Base-by-base conservation (phyloP, 306 rosid genomes). In the Glycine soja region DNA sequence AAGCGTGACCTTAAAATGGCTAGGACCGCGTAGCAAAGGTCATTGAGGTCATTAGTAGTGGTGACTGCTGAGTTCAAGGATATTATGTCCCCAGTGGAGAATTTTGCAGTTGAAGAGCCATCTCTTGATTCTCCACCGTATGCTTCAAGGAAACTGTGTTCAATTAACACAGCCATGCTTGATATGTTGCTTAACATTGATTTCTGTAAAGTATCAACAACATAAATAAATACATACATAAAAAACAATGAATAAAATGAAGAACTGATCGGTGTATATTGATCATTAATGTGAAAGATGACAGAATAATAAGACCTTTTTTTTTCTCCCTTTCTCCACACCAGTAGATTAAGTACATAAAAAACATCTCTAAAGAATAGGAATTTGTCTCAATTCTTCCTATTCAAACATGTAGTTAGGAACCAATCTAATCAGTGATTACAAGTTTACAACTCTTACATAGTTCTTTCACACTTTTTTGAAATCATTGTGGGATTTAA, bases 111-210 rank as follows among this genome's bases (percentile, higher is more conserved):
- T 4, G 81, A 42, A 47, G 88, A 83, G 0, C 97, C 91, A 16
- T 92, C 93, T 74, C 82, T 90, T 66, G 98, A 89, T 43, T 92
- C 97, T 70, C 98, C 98, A 0, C 83, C 98, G 2, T 90, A 87
- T 0, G 90, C 87, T 32, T 92, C 96, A 51, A 92, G 89, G 87
- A 92, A 94, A 67, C 85, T 83, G 15, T 88, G 88, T 10, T 90
- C 98, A 6, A 47, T 18, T 79, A 94, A 73, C 64, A 81, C 78
- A 2, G 90, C 91, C 96, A 85, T 90, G 88, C 73, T 75, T 81
- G 94, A 87, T 80, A 86, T 32, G 46, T 71, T 72, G 19, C n/a
- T 67, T 19, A 94, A 34, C 94, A 87, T 90, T 79, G 97, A 84
- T 72, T 88, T 79, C 98, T 94, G 90, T 57, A 2, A 68, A 83